Conservation (phyloP, 768 basidiomycete species). For the Boletus subparvulus region DNA sequence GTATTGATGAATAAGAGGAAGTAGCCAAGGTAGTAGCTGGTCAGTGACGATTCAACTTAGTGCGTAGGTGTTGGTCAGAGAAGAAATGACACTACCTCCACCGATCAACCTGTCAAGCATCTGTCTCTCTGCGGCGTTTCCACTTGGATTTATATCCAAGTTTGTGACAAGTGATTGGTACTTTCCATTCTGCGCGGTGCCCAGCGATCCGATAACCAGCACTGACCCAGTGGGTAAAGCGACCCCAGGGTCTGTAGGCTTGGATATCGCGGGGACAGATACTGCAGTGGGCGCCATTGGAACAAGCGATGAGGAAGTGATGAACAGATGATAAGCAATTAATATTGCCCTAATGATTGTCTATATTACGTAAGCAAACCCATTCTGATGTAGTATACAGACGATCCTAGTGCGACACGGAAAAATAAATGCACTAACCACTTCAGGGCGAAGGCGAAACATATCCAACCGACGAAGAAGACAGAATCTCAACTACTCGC, state of each 20-base stretch:
- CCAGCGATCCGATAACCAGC: conserved; percentile 75
- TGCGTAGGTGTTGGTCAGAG: neutral
- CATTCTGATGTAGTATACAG: neutral
- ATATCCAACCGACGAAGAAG: neutral
- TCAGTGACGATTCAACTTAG: conserved; percentile 2
- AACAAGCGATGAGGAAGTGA: neutral
- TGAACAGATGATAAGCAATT: neutral
- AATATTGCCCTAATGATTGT: conserved; percentile 15
- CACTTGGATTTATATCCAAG: conserved; percentile 44
- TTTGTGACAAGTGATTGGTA: conserved; percentile 70
- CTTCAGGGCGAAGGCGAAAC: conserved; percentile 4
- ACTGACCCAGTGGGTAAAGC: conserved; percentile 43
- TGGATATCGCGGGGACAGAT: conserved; percentile 15
- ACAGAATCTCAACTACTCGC: neutral
- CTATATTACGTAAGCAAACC: conserved; percentile 21
- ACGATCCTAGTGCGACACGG: neutral
- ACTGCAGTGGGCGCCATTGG: conserved; percentile 56
- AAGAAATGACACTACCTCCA: conserved; percentile 50
- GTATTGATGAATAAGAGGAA: conserved; percentile 60
- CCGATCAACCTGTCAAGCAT: conserved; percentile 82
- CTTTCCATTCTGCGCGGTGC: conserved; percentile 75
- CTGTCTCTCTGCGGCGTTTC: conserved; percentile 65
- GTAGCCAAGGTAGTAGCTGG: conserved; percentile 58
- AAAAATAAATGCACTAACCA: conserved; percentile 1
- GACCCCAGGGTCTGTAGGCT: conserved; percentile 25